These are phyloP conservation scores for Cyamopsis tetragonoloba DNA, from an alignment of 306 rosid species.

Conservation along the genomic window DNA sequence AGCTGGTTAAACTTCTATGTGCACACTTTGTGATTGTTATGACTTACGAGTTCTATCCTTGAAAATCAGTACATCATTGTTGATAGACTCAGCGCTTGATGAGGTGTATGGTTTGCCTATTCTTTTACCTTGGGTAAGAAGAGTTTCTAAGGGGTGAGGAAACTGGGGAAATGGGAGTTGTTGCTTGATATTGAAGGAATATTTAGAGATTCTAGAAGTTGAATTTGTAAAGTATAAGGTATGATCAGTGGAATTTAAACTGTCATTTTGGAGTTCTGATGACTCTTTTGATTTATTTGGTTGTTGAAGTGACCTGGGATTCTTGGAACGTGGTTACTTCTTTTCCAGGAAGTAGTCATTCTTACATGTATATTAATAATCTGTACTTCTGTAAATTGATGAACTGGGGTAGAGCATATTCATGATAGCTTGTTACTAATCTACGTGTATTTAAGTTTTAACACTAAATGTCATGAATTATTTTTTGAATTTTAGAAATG, in stretches of 20 bases:
- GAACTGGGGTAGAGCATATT: background rate
- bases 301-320: constrained; percentile 12
- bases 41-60: background rate
- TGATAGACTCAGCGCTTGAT: background rate
- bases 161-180: background rate
- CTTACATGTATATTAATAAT: background rate
- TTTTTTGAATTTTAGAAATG: constrained; percentile 10
- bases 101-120: background rate
- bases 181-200: background rate
- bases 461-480: constrained; percentile 5
- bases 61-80: constrained; percentile 2
- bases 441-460: background rate
- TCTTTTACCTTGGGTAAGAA: background rate
- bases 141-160: background rate
- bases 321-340: background rate
- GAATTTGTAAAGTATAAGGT: background rate
- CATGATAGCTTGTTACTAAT: background rate
- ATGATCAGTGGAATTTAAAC: background rate
- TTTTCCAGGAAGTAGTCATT: constrained; percentile 1
- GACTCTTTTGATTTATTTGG: constrained; percentile 1
- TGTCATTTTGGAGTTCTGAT: background rate
- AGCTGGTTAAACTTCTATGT: background rate
- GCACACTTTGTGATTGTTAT: background rate
- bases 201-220: background rate
- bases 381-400: background rate